Evolutionary conservation across 495 filamentous ascomycete genomes (phyloP).

Genomic region (Delitschia confertaspora): DNA sequence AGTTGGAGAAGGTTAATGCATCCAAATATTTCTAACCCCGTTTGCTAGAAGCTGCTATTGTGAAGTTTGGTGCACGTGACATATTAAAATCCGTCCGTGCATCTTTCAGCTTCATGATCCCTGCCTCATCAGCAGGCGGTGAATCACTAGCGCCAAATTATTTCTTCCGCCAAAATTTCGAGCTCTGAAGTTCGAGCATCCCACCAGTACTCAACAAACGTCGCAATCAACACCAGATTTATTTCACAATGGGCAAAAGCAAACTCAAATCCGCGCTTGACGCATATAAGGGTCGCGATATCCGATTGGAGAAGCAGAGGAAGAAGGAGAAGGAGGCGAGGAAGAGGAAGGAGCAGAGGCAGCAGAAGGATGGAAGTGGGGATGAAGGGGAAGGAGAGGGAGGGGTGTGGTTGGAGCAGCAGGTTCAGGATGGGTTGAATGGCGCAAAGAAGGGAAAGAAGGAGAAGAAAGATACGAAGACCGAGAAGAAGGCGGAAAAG

Average conservation of each 20-base stretch:
- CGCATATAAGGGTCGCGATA: slow-evolving; percentile 49
- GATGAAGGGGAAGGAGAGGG: slow-evolving; percentile 32
- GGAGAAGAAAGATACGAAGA: slow-evolving; percentile 14
- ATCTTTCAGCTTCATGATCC: no score
- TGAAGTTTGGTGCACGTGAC: no score
- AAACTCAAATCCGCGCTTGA: slow-evolving; percentile 32
- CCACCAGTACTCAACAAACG: not conserved
- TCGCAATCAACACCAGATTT: not conserved
- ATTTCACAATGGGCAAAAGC: slow-evolving; percentile 26
- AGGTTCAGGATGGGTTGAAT: slow-evolving; percentile 1
- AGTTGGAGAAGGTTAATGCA: no score
- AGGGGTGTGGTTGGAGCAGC: not conserved
- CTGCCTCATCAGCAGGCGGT: no score
- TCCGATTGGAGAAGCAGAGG: slow-evolving; percentile 58
- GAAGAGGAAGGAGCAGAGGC: slow-evolving; percentile 39
- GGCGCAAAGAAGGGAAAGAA: slow-evolving; percentile 23
- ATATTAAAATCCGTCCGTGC: no score
- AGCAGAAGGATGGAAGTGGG: slow-evolving; percentile 29
- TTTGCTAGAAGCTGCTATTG: no score
- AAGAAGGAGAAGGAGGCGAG: slow-evolving; percentile 41
- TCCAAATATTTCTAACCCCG: no score
- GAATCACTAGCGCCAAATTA: slow-evolving; percentile 12
- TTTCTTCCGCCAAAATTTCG: slow-evolving; percentile 22
- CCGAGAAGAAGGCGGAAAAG: slow-evolving; percentile 6
- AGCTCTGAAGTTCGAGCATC: slow-evolving; percentile 4